Evolutionary conservation across 768 basidiomycete species (phyloP), one percentile per base, ranked within the genome.

Genomic region (Pisolithus marmoratus): DNA sequence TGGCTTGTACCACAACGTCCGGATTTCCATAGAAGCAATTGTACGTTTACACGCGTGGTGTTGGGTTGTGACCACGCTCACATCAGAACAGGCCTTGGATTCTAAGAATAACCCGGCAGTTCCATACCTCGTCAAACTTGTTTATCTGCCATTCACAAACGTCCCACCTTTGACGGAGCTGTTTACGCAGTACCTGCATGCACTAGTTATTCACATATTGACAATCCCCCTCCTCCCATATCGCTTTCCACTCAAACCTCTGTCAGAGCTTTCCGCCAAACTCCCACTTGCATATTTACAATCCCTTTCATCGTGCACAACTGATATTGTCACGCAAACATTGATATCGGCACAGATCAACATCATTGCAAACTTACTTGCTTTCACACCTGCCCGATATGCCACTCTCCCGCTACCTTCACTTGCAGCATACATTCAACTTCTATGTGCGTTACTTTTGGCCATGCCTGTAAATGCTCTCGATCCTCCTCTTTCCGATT

Each of bases 181-280:
- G 15, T 64, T 60, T 43, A 24, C 65, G 6, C 58, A 54, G 54
- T 64, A 73, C 40, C 60, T 85, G 15, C 56, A 66, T 27, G 60
- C 66, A 17, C 59, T 87, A 26, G 57, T 88, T 49, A 61, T 71
- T 15, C 66, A 72, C 54, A 80, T 94, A 50, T 73, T 95, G 52
- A 77, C 84, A 1, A 73, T 94, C 41, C 87, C 89, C 0, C 70
- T 91, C 0, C 76, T 97, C 0, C 91, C 90, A 1, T 86, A 89
- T 65, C 85, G 82, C 8, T 72, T 87, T 43, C 86, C 81, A 34
- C 72, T 84, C 20, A 65, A 70, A 0, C 76, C 81, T 20, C 76
- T 95, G 34, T 81, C 82, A 4, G 68, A 76, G 22, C 72, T 97
- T 38, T 82, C 86, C 15, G 72, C 81, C 15, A 72, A 75, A 9